Evolutionary conservation across 805 yeast genomes (phyloP), one percentile per base, ranked within the genome.

Genomic region (Ogataea parapolymorpha): DNA sequence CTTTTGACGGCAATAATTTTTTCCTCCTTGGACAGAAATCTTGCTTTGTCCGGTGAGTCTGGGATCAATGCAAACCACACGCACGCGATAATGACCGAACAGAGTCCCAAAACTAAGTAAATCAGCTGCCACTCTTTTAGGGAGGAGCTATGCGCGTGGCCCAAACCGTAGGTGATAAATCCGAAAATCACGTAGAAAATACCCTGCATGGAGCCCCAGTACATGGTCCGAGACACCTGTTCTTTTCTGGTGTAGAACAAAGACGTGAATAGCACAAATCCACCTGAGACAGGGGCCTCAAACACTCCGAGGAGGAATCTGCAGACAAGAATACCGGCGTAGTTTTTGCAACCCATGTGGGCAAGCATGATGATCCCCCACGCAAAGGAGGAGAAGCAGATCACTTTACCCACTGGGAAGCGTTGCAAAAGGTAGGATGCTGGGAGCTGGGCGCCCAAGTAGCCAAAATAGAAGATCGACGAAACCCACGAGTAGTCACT

Each of bases 361-460:
- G 62, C 59, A 41, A 55, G 36, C 45, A 67, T 48, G 22, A 67
- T 44, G 8, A 57, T 47, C 26, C 66, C 69, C 72, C 73, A 68
- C 14, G 52, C 28, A 29, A 64, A 44, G 22, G 59, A 52, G 30
- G 59, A 58, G 13, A 48, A 35, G 10, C 61, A 49, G 11, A 67
- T 50, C 9, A 62, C 53, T 42, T 68, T 69, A 6, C 63, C 63
- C 31, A 70, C 59, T 1, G 85, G 82, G 28, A 67, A 66, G 31
- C 63, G 68, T 49, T 80, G 84, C 32, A 80, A 66, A 37, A 59
- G 56, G 20, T 55, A 50, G 11, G 63, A 56, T 3, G 75, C 68
- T 6, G 79, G 79, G 35, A 63, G 65, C 38, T 69, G 72, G 42
- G 71, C 73, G 6, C 61, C 62, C 44, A 77, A 51, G 51, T 75